phyloP scores from a whole-genome alignment of 495 filamentous ascomycete species.

The Amorphotheca resinae region DNA sequence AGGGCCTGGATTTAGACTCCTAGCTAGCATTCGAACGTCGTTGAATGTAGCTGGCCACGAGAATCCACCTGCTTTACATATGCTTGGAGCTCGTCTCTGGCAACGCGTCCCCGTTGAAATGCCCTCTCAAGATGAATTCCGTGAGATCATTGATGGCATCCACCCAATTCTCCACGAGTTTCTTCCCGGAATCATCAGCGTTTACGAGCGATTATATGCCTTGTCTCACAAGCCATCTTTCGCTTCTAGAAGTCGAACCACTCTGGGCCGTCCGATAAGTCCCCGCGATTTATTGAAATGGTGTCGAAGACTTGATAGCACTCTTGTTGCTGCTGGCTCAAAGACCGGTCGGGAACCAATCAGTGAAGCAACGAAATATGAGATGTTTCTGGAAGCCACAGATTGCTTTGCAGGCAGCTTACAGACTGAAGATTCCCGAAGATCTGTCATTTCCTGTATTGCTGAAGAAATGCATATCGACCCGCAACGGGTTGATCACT shows the following conservation, averaged over 20 bases:
- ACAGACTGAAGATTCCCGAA: constrained; percentile 49
- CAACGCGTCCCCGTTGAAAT: constrained; percentile 53
- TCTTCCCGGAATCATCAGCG: constrained; percentile 55
- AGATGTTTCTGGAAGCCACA: constrained; percentile 79
- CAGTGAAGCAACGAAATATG: constrained; percentile 57
- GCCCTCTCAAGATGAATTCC: constrained; percentile 57
- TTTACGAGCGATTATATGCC: constrained; percentile 55
- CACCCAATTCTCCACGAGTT: constrained; percentile 60
- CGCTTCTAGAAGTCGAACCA: constrained; percentile 39
- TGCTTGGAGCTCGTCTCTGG: constrained; percentile 79
- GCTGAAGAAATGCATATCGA: constrained; percentile 79
- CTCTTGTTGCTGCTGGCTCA: constrained; percentile 44
- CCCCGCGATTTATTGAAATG: constrained; percentile 84
- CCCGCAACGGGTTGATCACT: constrained; percentile 60
- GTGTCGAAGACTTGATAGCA: constrained; percentile 58
- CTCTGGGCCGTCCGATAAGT: constrained; percentile 46
- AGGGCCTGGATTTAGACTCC: constrained; percentile 70
- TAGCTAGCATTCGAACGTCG: constrained; percentile 77
- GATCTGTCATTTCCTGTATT: constrained; percentile 50
- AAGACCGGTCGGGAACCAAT: constrained; percentile 65
- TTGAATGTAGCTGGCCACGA: constrained; percentile 61
- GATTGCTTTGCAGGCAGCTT: constrained; percentile 80
- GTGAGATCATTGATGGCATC: constrained; percentile 53
- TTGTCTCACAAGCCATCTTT: constrained; percentile 38
- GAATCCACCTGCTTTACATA: constrained; percentile 36